Base-by-base conservation (phyloP, 805 yeast genomes). In the Candida insectorum region DNA sequence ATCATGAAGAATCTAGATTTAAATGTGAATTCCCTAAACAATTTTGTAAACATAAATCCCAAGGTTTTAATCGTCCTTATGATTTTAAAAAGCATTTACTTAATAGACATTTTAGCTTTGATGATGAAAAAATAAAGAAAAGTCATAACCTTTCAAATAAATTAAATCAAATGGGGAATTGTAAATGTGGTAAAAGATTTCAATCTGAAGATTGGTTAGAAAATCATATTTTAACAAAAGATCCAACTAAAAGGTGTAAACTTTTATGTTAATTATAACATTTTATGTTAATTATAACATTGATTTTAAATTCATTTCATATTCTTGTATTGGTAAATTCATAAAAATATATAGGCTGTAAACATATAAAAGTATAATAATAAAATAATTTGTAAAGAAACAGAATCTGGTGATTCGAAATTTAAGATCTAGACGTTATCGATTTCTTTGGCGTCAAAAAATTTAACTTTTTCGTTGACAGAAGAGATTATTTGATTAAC, bases 1-100 rank as follows among this genome's bases (percentile, higher is more conserved):
- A 79, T 53, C 77, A 76, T 47, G 55, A 61, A 8, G 72, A 68
- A 12, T 66, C 81, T 5, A 56, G 84, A 23, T 79, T 79, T 50
- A 65, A 55, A 22, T 79, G 86, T 50, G 64, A 73, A 12, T 79
- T 68, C 45, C 84, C 84, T 6, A 60, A 69, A 30, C 58, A 58
- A n/a, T 55, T 56, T 28, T 79, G 85, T 48, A 56, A 68, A 3
- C 85, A 79, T 50, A 76, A 71, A 46, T 65, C 78, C 10, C 79
- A 83, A 18, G 73, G 64, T 46, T 79, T 79, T 59, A 79, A 79
- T 55, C 60, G 86, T 30, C 82, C 81, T 5, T 79, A 79, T 51
- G 86, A 79, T 51, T 77, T 63, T 61, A 79, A 79, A 48, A 79
- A 79, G 48, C 86, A 79, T 48, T 53, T 79, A 34, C 56, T 79